Conservation (phyloP, 192 early-diverging fungal genomes). For the Umbelopsis vinacea region DNA sequence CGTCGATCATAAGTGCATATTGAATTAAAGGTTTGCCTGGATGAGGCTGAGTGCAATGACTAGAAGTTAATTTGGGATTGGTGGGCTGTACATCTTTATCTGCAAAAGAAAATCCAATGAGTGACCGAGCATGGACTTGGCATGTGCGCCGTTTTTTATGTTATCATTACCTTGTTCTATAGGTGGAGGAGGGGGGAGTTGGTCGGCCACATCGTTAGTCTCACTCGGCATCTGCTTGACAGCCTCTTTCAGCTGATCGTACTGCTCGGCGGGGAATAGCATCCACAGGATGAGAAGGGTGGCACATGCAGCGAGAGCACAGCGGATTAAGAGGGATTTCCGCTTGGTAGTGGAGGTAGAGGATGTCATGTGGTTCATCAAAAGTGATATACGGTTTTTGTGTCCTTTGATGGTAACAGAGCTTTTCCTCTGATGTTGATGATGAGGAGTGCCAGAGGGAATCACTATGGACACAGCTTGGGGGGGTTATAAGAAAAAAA, state of each 20-base stretch:
- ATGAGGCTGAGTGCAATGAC: slow-evolving; percentile 65
- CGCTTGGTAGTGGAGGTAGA: not conserved
- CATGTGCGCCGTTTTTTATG: not conserved
- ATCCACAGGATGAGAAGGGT: slow-evolving; percentile 9
- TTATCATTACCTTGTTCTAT: slow-evolving; percentile 9
- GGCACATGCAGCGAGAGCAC: slow-evolving; percentile 15
- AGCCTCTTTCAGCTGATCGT: slow-evolving; percentile 16
- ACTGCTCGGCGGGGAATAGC: slow-evolving; percentile 6
- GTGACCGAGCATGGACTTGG: not conserved
- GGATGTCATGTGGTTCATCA: slow-evolving; percentile 16
- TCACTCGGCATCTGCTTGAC: slow-evolving; percentile 6
- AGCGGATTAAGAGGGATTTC: slow-evolving; percentile 4
- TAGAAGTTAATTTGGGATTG: slow-evolving; percentile 35
- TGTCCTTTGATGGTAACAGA: slow-evolving; percentile 8
- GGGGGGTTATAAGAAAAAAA: no score
- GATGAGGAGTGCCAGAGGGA: not conserved
- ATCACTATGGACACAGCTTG: slow-evolving; percentile 5
- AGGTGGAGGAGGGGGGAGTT: not conserved
- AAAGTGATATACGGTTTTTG: slow-evolving; percentile 3
- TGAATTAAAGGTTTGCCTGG: slow-evolving; percentile 74
- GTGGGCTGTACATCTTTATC: not conserved
- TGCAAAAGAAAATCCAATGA: not conserved
- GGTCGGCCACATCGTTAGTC: not conserved
- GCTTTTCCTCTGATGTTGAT: slow-evolving; percentile 19
- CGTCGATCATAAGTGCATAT: slow-evolving; percentile 85